A percentile compares a stretch with the other conserved stretches of the same genome.
Conservation (phyloP, 1,139 yeast species). For the Arxiozyma slooffiae region DNA sequence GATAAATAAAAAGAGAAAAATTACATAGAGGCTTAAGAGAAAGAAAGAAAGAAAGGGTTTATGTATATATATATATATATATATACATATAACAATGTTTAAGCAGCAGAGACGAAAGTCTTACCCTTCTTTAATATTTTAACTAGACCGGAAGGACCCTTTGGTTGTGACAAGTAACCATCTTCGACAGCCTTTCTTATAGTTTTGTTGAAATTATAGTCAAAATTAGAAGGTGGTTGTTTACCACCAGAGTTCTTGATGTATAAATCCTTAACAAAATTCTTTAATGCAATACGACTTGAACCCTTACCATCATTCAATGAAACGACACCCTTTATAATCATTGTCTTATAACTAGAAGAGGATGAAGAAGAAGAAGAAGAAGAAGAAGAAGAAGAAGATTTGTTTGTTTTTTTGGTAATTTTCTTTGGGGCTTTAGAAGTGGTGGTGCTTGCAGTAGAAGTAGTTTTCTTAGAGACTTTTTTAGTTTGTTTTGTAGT, state of each 20-base stretch:
- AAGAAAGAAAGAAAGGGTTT: background rate
- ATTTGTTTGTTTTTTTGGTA: conserved; percentile 5
- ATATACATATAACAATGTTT: too few species aligned
- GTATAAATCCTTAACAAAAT: conserved; percentile 39
- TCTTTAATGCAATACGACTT: conserved; percentile 59
- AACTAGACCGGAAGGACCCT: conserved; percentile 49
- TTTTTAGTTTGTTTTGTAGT: conserved; percentile 1
- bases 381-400: too few species aligned
- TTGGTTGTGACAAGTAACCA: conserved; percentile 76
- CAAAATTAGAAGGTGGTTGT: conserved; percentile 53
- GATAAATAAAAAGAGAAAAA: too few species aligned
- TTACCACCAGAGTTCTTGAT: conserved; percentile 43
- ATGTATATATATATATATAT: too few species aligned
- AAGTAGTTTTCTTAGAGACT: too few species aligned
- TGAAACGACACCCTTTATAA: conserved; percentile 16
- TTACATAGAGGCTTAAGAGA: background rate
- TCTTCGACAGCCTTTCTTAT: conserved; percentile 70
- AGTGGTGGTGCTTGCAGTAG: conserved; percentile 5
- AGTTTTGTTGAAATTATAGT: conserved; percentile 66
- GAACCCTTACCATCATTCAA: conserved; percentile 23
- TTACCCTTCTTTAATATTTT: conserved; percentile 28
- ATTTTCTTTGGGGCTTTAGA: conserved; percentile 5
- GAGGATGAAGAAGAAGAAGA: too few species aligned
- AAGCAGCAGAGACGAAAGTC: conserved; percentile 7
- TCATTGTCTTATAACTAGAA: conserved; percentile 24